Percentiles rank a stretch among this genome's conserved stretches.
These are phyloP conservation scores for Beauveria varroae DNA, from an alignment of 2,329 filamentous ascomycete species.

Conservation along the genomic window DNA sequence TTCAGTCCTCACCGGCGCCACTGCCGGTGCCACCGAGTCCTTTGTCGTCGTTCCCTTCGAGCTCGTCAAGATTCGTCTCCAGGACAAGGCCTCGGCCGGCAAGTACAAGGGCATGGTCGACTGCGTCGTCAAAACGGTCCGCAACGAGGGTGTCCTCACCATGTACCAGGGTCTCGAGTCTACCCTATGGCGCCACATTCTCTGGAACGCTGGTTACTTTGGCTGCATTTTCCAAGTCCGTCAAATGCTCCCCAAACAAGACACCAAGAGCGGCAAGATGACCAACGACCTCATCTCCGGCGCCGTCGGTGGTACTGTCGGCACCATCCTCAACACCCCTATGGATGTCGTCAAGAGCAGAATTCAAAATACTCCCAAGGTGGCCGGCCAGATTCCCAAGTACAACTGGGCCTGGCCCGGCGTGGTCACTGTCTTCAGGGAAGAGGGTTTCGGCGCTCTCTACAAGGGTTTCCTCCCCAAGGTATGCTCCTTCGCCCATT, in stretches of 20 bases:
- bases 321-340: slow-evolving; percentile 89
- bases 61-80: slow-evolving; percentile 94
- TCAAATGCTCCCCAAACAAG: slow-evolving; percentile 70
- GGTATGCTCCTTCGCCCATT: slow-evolving; percentile 53
- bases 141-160: slow-evolving; percentile 74
- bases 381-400: slow-evolving; percentile 76
- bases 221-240: slow-evolving; percentile 98
- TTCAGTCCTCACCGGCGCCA: slow-evolving; percentile 87
- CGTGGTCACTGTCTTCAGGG: slow-evolving; percentile 76
- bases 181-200: slow-evolving; percentile 86
- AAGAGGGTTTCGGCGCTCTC: slow-evolving; percentile 84
- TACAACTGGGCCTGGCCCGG: slow-evolving; percentile 98
- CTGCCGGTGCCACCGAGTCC: slow-evolving; percentile 88
- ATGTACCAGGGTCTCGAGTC: slow-evolving; percentile 96
- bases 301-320: slow-evolving; percentile 75
- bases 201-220: slow-evolving; percentile 95
- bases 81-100: slow-evolving; percentile 87
- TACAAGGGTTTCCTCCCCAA: slow-evolving; percentile 99
- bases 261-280: slow-evolving; percentile 74
- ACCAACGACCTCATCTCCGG: slow-evolving; percentile 83
- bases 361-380: slow-evolving; percentile 87
- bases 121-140: slow-evolving; percentile 73
- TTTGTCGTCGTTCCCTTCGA: slow-evolving; percentile 98
- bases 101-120: slow-evolving; percentile 81
- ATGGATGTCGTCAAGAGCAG: slow-evolving; percentile 97